Evolutionary conservation across 805 yeast species (phyloP), one percentile per base, ranked within the genome.

Genomic region (Suhomyces pyralidae): DNA sequence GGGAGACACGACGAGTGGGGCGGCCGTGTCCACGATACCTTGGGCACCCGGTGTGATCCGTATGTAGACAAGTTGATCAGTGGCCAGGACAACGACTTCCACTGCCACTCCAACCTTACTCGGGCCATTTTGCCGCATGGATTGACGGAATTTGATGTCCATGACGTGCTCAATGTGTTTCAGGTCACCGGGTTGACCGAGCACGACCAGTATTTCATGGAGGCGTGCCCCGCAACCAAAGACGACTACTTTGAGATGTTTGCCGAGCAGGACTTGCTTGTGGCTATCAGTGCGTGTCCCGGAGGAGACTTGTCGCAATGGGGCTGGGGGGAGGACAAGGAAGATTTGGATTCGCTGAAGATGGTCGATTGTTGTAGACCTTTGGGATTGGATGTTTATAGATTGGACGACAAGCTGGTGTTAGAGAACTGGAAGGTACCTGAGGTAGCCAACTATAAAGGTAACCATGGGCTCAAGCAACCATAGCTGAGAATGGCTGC

Each of bases 1-100:
- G 79, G 81, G 36, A 77, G 85, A 55, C 80, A 80, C 56, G 84
- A 83, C 56, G 84, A 82, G 61, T 79, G 83, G 82, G 86, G 86
- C 51, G 86, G 86, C 49, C 70, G 85, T 52, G 78, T 81, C 46
- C 87, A 84, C 61, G 90, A 84, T 61, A 74, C 85, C 36, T 68
- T 84, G 63, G 88, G 88, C 32, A 84, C 88, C 2, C 71, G 89
- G 55, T 84, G 88, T 62, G 88, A 84, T 58, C 88, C 88, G 1
- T 84, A 84, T 58, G 86, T 83, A 12, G 88, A 84, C 61, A 81
- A 80, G 58, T 65, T 84, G 55, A 70, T 84, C 49, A 79, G 85
- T 50, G 88, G 88, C 30, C 83, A 81, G 60, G 85, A 83, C 56
- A 81, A 81, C 59, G 86, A 84, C 61, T 79, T 76, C 69, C 88